phyloP scores from a whole-genome alignment of 306 rosid species.

The Dryas octopetala region DNA sequence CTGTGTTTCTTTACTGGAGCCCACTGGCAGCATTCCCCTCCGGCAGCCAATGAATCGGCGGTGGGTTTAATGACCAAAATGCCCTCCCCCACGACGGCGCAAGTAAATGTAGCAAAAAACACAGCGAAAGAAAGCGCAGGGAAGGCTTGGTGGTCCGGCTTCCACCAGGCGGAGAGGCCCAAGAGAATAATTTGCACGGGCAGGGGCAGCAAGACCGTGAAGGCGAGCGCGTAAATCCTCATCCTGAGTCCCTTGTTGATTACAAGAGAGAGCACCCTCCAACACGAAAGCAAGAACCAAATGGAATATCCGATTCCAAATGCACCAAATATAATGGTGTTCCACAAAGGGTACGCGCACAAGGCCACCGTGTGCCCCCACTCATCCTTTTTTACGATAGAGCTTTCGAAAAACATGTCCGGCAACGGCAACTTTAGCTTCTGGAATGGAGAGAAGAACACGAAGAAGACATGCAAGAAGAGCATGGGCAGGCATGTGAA shows the following conservation, averaged over 20 bases:
- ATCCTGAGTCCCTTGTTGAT: slow-evolving; percentile 65
- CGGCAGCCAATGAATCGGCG: slow-evolving; percentile 65
- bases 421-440: slow-evolving; percentile 36
- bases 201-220: slow-evolving; percentile 40
- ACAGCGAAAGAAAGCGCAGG: slow-evolving; percentile 34
- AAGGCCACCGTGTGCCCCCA: slow-evolving; percentile 20
- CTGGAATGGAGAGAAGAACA: slow-evolving; percentile 34
- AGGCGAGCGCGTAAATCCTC: slow-evolving; percentile 42
- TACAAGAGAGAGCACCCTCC: slow-evolving; percentile 62
- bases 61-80: slow-evolving; percentile 82
- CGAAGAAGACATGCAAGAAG: slow-evolving; percentile 28
- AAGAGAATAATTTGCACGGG: slow-evolving; percentile 50
- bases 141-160: slow-evolving; percentile 37
- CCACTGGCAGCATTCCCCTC: slow-evolving; percentile 30
- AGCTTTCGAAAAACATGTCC: slow-evolving; percentile 15
- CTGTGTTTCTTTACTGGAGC: not conserved
- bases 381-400: not conserved
- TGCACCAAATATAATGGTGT: slow-evolving; percentile 41
- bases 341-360: slow-evolving; percentile 58
- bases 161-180: slow-evolving; percentile 40
- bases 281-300: slow-evolving; percentile 55
- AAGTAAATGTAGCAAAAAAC: slow-evolving; percentile 46
- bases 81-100: slow-evolving; percentile 66
- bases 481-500: slow-evolving; percentile 41
- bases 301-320: slow-evolving; percentile 40